These are phyloP conservation scores for Skeletonema menzelii DNA, from an alignment of 108 stramenopile genomes.

Conservation along the genomic window DNA sequence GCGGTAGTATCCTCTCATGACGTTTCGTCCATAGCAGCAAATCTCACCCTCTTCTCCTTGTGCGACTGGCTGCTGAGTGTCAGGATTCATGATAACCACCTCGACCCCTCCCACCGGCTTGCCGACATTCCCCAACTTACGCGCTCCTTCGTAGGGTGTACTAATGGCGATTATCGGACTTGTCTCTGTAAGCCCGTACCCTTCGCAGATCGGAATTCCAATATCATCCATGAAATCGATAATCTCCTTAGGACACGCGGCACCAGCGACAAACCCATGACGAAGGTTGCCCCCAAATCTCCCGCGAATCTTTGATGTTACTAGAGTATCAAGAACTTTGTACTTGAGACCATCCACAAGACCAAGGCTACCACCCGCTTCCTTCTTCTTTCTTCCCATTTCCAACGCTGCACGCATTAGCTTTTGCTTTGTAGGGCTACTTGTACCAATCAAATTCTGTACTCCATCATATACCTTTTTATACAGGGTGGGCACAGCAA, in stretches of 20 bases:
- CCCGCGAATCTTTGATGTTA: constrained; percentile 90
- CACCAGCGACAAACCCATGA: constrained; percentile 88
- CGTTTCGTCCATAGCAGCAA: constrained; percentile 88
- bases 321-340: constrained; percentile 73
- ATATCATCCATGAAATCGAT: constrained; percentile 93
- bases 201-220: constrained; percentile 92
- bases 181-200: constrained; percentile 87
- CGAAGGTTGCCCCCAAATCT: constrained; percentile 89
- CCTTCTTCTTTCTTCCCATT: constrained; percentile 63
- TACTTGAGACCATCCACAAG: constrained; percentile 55
- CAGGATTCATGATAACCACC: constrained; percentile 60
- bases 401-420: constrained; percentile 82
- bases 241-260: constrained; percentile 89
- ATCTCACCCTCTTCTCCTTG: constrained; percentile 90
- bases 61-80: constrained; percentile 54
- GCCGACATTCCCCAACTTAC: constrained; percentile 59
- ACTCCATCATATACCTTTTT: constrained; percentile 96
- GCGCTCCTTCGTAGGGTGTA: constrained; percentile 39
- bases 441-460: constrained; percentile 80
- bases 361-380: constrained; percentile 56
- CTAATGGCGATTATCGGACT: constrained; percentile 69
- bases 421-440: constrained; percentile 68
- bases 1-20: constrained; percentile 94
- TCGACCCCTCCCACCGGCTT: constrained; percentile 63
- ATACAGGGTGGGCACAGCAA: constrained; percentile 95